A percentile compares a stretch with the other conserved stretches of the same genome.
These are phyloP conservation scores for Acacia crassicarpa DNA, from an alignment of 306 rosid species.

Conservation along the genomic window DNA sequence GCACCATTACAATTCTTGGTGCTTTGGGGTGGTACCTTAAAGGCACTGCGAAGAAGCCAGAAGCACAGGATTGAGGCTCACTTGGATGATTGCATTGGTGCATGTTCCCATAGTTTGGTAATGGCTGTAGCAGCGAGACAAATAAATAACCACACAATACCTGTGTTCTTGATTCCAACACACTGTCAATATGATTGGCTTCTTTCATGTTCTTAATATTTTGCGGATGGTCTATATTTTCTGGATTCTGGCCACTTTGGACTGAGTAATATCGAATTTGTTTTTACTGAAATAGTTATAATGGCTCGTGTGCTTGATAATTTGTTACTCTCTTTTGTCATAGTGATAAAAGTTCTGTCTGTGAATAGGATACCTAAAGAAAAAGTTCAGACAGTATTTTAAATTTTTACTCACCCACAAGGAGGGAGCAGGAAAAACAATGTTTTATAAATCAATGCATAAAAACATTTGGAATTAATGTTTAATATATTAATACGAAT, in stretches of 20 bases:
- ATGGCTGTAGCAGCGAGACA: constrained; percentile 27
- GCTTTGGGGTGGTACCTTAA: constrained; percentile 89
- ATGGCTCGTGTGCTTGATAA: constrained; percentile 14
- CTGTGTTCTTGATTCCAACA: constrained; percentile 22
- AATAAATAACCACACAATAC: constrained; percentile 36
- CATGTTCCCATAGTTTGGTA: constrained; percentile 26
- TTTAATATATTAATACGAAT: too few species aligned
- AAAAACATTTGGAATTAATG: constrained; percentile 17
- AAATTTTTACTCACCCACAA: constrained; percentile 3
- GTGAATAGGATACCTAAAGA: constrained; percentile 32
- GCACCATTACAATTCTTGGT: constrained; percentile 56
- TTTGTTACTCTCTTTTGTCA: constrained; percentile 1
- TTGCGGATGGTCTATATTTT: constrained; percentile 18
- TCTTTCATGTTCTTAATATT: constrained; percentile 17
- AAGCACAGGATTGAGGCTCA: constrained; percentile 72
- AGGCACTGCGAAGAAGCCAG: constrained; percentile 82
- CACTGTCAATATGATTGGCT: constrained; percentile 15
- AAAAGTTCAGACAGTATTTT: constrained; percentile 21
- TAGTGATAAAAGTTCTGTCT: constrained; percentile 10
- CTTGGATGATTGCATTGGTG: constrained; percentile 26
- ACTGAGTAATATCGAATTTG: neutral
- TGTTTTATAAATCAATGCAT: constrained; percentile 7
- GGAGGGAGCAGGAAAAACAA: constrained; percentile 17
- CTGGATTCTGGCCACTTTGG: constrained; percentile 15
- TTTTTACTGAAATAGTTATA: constrained; percentile 1